These are phyloP conservation scores for Capsicum rhomboideum DNA, from an alignment of 257 asterid species.

Conservation along the genomic window DNA sequence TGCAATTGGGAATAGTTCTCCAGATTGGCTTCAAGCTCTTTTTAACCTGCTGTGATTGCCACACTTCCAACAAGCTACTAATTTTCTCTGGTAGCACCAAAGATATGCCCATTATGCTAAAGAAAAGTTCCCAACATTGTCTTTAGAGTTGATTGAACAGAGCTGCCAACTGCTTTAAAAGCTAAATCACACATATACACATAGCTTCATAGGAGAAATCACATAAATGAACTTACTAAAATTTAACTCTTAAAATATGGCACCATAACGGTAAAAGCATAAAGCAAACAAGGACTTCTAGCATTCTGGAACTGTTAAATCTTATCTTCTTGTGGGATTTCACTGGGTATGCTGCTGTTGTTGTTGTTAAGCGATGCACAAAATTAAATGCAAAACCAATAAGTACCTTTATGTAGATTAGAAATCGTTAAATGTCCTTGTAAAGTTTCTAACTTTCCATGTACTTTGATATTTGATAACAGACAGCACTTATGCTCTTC, in stretches of 20 bases:
- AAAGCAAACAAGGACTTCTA: not conserved
- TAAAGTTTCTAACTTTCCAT: not conserved
- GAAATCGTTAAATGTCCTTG: not conserved
- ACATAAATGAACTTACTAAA: not conserved
- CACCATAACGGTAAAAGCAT: not conserved
- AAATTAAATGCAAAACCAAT: not conserved
- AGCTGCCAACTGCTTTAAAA: not conserved
- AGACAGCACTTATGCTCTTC: not conserved
- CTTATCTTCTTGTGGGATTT: not conserved
- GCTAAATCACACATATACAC: not conserved
- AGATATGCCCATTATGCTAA: no score
- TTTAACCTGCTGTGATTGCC: no score
- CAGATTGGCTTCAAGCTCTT: no score
- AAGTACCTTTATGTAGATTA: not conserved
- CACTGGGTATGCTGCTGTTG: no score
- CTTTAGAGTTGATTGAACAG: not conserved
- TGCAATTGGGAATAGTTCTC: no score
- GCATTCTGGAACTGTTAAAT: not conserved
- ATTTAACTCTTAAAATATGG: not conserved
- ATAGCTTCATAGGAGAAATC: not conserved
- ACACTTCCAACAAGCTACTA: no score
- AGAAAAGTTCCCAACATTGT: no score
- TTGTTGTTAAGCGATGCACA: not conserved
- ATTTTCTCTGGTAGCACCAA: no score
- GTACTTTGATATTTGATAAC: not conserved